Evolutionary conservation across 495 filamentous ascomycete species (phyloP).

Genomic region (Penicillium daleae): DNA sequence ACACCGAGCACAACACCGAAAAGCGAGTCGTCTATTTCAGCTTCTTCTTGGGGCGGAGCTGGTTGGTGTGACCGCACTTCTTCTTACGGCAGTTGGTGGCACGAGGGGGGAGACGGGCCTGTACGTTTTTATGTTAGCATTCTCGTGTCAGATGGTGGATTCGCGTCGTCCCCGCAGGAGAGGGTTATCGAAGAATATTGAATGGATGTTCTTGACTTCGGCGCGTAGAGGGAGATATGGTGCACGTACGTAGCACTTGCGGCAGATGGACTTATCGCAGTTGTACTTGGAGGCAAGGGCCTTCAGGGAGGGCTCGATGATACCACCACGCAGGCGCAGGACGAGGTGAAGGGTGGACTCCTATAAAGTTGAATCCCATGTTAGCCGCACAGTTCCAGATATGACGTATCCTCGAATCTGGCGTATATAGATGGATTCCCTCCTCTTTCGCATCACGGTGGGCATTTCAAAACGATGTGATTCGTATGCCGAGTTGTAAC

Average conservation of each 20-base stretch:
- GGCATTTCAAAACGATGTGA: neutral
- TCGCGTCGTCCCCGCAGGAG: neutral
- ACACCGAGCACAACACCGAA: conserved; percentile 51
- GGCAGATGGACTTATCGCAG: conserved; percentile 99
- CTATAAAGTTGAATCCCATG: conserved; percentile 48
- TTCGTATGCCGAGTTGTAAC: conserved; percentile 1
- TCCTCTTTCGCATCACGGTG: conserved; percentile 17
- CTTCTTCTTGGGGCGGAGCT: conserved; percentile 99
- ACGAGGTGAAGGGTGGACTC: conserved; percentile 99
- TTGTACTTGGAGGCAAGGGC: conserved; percentile 98
- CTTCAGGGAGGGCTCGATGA: conserved; percentile 99
- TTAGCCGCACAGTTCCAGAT: conserved; percentile 31
- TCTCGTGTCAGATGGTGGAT: neutral
- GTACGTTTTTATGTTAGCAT: conserved; percentile 27
- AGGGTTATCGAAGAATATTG: neutral
- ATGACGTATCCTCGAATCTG: conserved; percentile 12
- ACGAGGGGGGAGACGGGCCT: conserved; percentile 95
- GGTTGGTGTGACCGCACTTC: conserved; percentile 99
- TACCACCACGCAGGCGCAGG: conserved; percentile 98
- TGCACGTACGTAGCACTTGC: conserved; percentile 93
- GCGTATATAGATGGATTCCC: conserved; percentile 8
- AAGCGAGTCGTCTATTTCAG: conserved; percentile 77
- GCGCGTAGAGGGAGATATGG: conserved; percentile 1
- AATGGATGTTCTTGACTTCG: neutral
- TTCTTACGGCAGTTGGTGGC: conserved; percentile 99